phyloP scores from a whole-genome alignment of 176 grass and related monocot species.

The Zoysia japonica region DNA sequence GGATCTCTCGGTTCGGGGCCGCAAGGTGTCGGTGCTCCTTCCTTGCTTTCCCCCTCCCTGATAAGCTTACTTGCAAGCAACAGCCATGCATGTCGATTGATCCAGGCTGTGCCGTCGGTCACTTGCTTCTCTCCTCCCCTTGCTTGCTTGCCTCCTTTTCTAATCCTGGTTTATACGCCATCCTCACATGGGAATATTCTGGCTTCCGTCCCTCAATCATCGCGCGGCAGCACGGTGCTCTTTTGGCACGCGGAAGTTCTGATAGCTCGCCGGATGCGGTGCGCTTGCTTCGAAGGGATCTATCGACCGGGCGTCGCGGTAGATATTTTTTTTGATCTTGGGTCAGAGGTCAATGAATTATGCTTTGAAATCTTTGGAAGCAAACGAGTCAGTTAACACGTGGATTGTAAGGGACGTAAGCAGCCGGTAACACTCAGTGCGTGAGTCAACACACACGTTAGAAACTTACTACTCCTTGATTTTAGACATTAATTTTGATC shows the following conservation, averaged over 20 bases:
- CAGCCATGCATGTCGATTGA: constrained; percentile 5
- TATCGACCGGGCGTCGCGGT: background rate
- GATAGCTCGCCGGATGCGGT: too few relatives aligned
- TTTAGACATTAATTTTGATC: too few relatives aligned
- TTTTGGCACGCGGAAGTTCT: too few relatives aligned
- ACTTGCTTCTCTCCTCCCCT: constrained; percentile 13
- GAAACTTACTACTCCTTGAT: background rate
- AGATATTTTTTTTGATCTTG: background rate
- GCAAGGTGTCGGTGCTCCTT: constrained; percentile 48
- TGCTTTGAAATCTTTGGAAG: background rate
- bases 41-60: too few relatives aligned
- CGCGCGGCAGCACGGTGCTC: constrained; percentile 20
- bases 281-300: constrained; percentile 23
- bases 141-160: constrained; percentile 9
- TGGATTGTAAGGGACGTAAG: background rate
- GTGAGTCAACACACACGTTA: constrained; percentile 5
- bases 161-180: constrained; percentile 37
- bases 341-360: constrained; percentile 20
- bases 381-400: background rate
- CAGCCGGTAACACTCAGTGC: too few relatives aligned
- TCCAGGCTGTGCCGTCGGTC: background rate
- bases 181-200: constrained; percentile 10
- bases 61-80: constrained; percentile 54
- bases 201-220: constrained; percentile 33
- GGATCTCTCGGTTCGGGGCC: too few relatives aligned